Conservation (phyloP, 495 filamentous ascomycete species). For the Hypoxylon cercidicola region DNA sequence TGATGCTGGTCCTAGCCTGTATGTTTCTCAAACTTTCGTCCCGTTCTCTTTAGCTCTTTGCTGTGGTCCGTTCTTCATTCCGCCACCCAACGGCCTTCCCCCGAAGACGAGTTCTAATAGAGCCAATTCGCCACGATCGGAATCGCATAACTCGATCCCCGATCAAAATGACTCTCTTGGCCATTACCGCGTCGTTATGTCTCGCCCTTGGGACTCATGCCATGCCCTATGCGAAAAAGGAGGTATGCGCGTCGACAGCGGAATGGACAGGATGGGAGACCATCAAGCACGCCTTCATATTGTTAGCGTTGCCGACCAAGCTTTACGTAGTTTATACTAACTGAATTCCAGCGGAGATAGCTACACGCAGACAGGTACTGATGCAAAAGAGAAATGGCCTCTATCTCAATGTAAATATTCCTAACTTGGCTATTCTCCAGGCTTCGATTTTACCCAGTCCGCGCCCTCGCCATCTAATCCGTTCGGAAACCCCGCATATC, state of each 20-base stretch:
- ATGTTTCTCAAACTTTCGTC: conserved; percentile 5
- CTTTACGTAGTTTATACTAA: conserved; percentile 19
- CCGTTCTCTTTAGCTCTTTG: conserved; percentile 15
- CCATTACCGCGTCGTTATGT: conserved; percentile 7
- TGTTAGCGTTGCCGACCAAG: conserved; percentile 49
- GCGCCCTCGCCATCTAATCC: conserved; percentile 74
- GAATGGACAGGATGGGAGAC: conserved; percentile 59
- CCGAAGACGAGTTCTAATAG: not conserved
- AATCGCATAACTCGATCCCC: not conserved
- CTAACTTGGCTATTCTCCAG: conserved; percentile 42
- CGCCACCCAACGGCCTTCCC: not conserved
- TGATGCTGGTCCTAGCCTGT: not conserved
- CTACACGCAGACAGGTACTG: conserved; percentile 56
- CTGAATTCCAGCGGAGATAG: conserved; percentile 59
- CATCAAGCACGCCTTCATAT: conserved; percentile 63
- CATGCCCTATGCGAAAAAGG: conserved; percentile 20
- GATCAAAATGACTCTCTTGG: conserved; percentile 17
- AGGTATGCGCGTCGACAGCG: conserved; percentile 32
- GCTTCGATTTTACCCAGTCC: conserved; percentile 69
- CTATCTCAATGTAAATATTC: not conserved
- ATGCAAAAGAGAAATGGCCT: not conserved
- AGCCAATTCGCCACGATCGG: not conserved
- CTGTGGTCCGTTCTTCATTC: conserved; percentile 12
- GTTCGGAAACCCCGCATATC: conserved; percentile 77
- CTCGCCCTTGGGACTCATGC: conserved; percentile 32